These are phyloP conservation scores for Alternaria alternata DNA, from an alignment of 2,329 filamentous ascomycete species.

Conservation along the genomic window DNA sequence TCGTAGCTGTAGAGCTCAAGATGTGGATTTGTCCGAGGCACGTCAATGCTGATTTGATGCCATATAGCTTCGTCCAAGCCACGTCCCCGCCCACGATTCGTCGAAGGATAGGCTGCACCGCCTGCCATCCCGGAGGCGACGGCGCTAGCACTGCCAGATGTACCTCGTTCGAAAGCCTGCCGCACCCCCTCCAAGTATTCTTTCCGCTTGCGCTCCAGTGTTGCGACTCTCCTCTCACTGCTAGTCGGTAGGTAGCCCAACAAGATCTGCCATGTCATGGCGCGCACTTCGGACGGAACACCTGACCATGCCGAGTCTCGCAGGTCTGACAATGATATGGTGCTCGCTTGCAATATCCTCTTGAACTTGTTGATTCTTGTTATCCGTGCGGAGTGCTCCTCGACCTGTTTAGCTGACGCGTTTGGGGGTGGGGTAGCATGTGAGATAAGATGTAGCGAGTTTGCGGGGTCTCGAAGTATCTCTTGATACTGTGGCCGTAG, in stretches of 20 bases:
- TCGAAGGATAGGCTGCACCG: conserved; percentile 51
- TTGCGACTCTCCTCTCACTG: conserved; percentile 87
- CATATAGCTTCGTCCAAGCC: conserved; percentile 96
- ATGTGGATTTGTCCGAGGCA: conserved; percentile 94
- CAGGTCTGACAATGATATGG: conserved; percentile 84
- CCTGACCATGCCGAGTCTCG: conserved; percentile 92
- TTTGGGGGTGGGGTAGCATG: conserved; percentile 78
- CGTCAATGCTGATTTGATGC: conserved; percentile 99
- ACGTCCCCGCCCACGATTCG: conserved; percentile 68
- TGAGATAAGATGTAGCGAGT: conserved; percentile 91
- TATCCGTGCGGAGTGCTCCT: conserved; percentile 86
- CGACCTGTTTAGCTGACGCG: conserved; percentile 82
- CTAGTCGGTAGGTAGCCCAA: conserved; percentile 97
- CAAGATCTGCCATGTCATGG: conserved; percentile 98
- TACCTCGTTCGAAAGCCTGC: conserved; percentile 68
- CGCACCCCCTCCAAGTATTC: conserved; percentile 93
- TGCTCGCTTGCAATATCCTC: conserved; percentile 88
- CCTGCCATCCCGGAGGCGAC: conserved; percentile 64
- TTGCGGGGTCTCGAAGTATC: conserved; percentile 84
- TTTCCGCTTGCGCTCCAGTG: conserved; percentile 91
- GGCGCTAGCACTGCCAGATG: conserved; percentile 48
- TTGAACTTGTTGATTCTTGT: conserved; percentile 99
- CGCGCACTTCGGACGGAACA: conserved; percentile 90
- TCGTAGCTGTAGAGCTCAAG: conserved; percentile 95
- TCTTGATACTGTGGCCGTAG: conserved; percentile 97